A percentile compares a stretch with the other conserved stretches of the same genome.
phyloP scores from a whole-genome alignment of 192 early-diverging fungal species.

The Coemansia asiatica region DNA sequence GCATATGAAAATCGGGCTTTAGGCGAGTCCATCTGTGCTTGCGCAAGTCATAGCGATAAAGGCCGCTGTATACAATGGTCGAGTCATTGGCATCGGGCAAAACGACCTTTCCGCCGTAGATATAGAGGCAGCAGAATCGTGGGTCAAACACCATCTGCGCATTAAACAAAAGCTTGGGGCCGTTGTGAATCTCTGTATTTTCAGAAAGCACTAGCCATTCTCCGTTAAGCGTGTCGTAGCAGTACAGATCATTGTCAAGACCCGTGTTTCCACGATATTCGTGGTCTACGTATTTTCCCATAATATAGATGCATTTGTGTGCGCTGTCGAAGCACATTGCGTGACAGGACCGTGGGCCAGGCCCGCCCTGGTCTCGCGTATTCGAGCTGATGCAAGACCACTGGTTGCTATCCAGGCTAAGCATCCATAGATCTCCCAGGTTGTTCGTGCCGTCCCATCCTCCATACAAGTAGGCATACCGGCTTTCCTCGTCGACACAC shows the following conservation, averaged over 20 bases:
- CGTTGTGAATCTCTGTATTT: constrained; percentile 81
- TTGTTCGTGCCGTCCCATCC: constrained; percentile 92
- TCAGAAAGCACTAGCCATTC: constrained; percentile 73
- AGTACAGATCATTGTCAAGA: constrained; percentile 85
- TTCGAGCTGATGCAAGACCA: constrained; percentile 81
- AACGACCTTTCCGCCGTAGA: constrained; percentile 87
- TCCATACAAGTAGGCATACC: constrained; percentile 84
- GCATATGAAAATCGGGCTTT: constrained; percentile 62
- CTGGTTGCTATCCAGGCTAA: constrained; percentile 56
- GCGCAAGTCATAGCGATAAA: constrained; percentile 79
- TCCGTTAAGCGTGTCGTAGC: constrained; percentile 69
- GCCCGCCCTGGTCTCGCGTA: constrained; percentile 77
- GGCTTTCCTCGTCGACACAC: constrained; percentile 79
- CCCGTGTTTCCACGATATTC: constrained; percentile 65
- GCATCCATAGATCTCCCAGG: constrained; percentile 89
- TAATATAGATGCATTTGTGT: constrained; percentile 70
- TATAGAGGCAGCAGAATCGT: constrained; percentile 68
- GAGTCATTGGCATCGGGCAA: constrained; percentile 62
- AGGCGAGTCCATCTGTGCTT: constrained; percentile 72
- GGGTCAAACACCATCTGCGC: constrained; percentile 92
- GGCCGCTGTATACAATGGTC: constrained; percentile 74
- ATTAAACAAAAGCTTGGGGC: constrained; percentile 88
- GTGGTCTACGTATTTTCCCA: constrained; percentile 89
- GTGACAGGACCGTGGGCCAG: constrained; percentile 86
- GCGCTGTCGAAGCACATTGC: constrained; percentile 86